Conservation (phyloP, 331 rosid genomes). For the Quercus lobata region DNA sequence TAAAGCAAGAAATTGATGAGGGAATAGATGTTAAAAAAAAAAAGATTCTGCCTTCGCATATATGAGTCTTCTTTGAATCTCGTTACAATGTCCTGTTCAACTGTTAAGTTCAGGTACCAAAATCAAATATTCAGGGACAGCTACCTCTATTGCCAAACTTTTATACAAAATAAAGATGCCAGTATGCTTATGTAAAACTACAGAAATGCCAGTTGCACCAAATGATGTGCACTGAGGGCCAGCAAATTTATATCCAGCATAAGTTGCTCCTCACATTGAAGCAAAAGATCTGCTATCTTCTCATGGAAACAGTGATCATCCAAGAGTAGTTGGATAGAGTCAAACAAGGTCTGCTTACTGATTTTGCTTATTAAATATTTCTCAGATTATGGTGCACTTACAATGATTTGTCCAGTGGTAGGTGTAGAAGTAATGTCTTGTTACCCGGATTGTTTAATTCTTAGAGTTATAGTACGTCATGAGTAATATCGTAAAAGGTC, state of each 20-base stretch:
- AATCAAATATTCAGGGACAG: neutral
- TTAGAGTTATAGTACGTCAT: neutral
- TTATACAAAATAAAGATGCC: neutral
- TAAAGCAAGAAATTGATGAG: neutral
- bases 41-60: neutral
- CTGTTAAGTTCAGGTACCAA: neutral
- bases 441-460: neutral
- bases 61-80: neutral
- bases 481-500: neutral
- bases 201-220: conserved; percentile 1
- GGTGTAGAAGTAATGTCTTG: neutral
- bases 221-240: neutral
- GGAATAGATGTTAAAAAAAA: neutral
- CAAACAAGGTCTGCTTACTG: neutral
- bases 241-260: neutral
- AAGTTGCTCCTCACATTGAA: too few relatives aligned
- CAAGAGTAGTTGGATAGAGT: neutral
- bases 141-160: neutral
- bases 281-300: neutral
- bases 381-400: neutral
- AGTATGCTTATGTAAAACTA: conserved; percentile 10
- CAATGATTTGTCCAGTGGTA: neutral
- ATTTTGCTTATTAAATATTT: neutral
- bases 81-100: neutral
- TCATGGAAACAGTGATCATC: neutral